Evolutionary conservation across 495 filamentous ascomycete species (phyloP), one percentile per base, ranked within the genome.

Genomic region (Bombardia bombarda): DNA sequence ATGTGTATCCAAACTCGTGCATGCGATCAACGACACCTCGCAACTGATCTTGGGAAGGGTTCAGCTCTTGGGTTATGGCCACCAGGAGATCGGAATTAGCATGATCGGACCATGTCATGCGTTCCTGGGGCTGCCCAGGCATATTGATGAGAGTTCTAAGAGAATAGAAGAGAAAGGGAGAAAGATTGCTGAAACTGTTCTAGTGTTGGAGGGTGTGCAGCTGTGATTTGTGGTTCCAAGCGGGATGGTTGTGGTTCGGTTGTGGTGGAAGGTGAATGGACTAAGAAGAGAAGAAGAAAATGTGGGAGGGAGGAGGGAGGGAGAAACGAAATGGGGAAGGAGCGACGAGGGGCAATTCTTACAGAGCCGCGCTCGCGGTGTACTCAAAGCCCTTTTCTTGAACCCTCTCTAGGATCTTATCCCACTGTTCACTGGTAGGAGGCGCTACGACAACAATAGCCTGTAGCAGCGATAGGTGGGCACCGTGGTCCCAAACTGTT

Each of bases 401-500:
- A 1, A 60, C 51, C 6, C 39, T 31, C 0, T 22, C 34, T 1
- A 56, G 37, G 34, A 63, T 49, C 17, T 26, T 23, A 0, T 56
- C 45, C 60, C 61, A 64, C 34, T 62, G 37, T 0, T 20, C 3
- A 1, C 40, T 18, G 3, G 1, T 39, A 3, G 55, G 55, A 28
- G 52, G 46, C 1, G 45, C 47, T 24, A 49, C 42, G 0, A 37
- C 43, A 9, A 64, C 44, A 7, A 66, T 20, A 4, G 58, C 61
- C 24, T 56, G 52, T 4, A 64, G 53, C 12, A 66, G 45, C 9
- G 55, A 44, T 13, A 60, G 43, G 26, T 61, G 62, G n/a, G 60
- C 55, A 7, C 58, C 53, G 16, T 57, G 36, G 13, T 62, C 57
- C 61, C 61, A 66, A 13, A 21, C 34, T 14, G 40, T 42, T 33